Evolutionary conservation across 2,329 filamentous ascomycete genomes (phyloP).

Genomic region (Colletotrichum paranaense): DNA sequence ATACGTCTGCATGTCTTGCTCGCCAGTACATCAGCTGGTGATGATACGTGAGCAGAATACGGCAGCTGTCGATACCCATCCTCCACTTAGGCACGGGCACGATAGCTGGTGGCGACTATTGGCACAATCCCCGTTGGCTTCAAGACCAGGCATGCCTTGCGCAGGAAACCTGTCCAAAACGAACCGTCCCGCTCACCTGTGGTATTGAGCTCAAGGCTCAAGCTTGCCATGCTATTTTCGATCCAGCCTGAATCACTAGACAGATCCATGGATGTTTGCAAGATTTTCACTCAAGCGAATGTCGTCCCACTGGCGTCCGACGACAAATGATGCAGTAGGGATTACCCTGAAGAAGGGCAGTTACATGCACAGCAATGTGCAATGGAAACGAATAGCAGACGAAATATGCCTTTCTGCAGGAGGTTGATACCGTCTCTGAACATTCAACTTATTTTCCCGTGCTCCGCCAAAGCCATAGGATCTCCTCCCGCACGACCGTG

Average conservation of each 20-base stretch:
- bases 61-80: not conserved
- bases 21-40: no score
- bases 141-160: not conserved
- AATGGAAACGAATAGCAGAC: not conserved
- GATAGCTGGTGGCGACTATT: slow-evolving; percentile 26
- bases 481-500: slow-evolving; percentile 20
- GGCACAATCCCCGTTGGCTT: not conserved
- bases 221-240: slow-evolving; percentile 1
- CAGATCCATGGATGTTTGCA: not conserved
- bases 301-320: not conserved
- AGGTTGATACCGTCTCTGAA: not conserved
- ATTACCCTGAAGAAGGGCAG: not conserved
- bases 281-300: not conserved
- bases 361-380: not conserved
- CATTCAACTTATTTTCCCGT: not conserved
- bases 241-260: not conserved
- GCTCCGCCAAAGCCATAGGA: slow-evolving; percentile 2
- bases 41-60: not conserved
- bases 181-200: not conserved
- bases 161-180: slow-evolving; percentile 6
- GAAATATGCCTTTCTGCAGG: slow-evolving; percentile 1
- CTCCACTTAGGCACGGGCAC: not conserved
- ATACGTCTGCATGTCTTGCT: not conserved
- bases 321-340: not conserved
- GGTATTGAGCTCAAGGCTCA: slow-evolving; percentile 9